Percentiles rank a stretch among this genome's conserved stretches.
phyloP scores from a whole-genome alignment of 345 rosid genomes.

The Ceriops tagal region DNA sequence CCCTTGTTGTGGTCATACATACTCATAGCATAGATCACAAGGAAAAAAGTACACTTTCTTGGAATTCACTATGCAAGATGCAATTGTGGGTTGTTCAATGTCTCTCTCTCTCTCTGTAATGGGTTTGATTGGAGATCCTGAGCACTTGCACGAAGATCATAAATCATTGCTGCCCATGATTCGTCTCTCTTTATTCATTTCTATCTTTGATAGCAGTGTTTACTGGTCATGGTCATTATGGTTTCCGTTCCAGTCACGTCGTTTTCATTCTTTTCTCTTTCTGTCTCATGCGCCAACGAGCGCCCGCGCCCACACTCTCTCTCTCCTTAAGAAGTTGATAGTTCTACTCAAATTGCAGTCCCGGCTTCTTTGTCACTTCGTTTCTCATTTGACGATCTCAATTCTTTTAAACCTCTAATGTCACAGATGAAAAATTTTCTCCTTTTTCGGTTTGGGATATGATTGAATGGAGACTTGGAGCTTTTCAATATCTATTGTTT shows the following conservation, averaged over 20 bases:
- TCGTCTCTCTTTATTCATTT: slow-evolving; percentile 33
- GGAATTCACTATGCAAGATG: not conserved
- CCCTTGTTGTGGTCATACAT: not conserved
- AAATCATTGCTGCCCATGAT: slow-evolving; percentile 16
- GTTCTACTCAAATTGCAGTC: no score
- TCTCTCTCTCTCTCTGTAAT: not conserved
- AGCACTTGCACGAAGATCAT: slow-evolving; percentile 23
- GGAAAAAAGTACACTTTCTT: not conserved
- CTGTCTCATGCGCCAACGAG: no score
- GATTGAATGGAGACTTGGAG: no score
- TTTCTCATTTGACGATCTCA: no score
- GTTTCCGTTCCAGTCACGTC: slow-evolving; percentile 55
- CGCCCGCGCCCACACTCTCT: no score
- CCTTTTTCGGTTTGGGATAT: no score
- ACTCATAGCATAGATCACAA: slow-evolving; percentile 11
- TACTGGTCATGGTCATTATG: slow-evolving; percentile 31
- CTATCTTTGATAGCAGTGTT: slow-evolving; percentile 29
- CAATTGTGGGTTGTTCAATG: not conserved
- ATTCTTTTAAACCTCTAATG: no score
- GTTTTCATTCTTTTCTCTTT: slow-evolving; percentile 27
- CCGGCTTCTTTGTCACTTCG: no score
- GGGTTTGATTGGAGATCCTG: slow-evolving; percentile 12
- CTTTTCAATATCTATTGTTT: no score
- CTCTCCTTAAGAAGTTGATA: no score
- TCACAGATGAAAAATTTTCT: no score